Evolutionary conservation across 139 green algal species (phyloP), one percentile per base, ranked within the genome.

Genomic region (Tetradesmus lagerheimii): DNA sequence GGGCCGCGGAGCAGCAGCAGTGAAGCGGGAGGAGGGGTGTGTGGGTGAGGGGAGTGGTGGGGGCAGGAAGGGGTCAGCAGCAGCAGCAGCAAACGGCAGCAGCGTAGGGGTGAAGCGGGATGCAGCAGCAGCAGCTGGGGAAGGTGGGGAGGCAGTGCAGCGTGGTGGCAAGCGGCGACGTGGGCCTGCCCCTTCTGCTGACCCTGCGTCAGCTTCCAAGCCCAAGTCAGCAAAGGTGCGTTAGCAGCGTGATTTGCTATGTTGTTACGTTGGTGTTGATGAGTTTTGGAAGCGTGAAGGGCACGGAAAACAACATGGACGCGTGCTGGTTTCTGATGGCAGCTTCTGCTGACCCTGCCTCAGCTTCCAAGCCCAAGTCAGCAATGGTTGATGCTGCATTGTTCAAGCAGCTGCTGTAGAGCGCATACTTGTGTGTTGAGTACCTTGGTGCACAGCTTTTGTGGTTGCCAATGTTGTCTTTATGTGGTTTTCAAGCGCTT

Each of bases 151-250:
- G 57, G 23, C 57, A 9, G 57, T n/a, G 43, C 64, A 64, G 37
- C 64, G 64, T 38, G 83, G 38, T 14, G 27, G 14, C 64, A 88
- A 88, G 83, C 67, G 83, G 64, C 62, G 83, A 27, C 29, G 83
- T 18, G 64, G 38, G 38, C n/a, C 38, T 62, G 78, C 39, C 1
- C 12, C 6, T 62, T 14, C 25, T 62, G 20, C 57, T 38, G 82
- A 66, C 82, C 35, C 53, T 29, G 82, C 38, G 29, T 50, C 64
- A 20, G 83, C 64, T n/a, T 35, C 57, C 25, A 88, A 88, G 41
- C 83, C 83, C 37, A 88, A 88, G 27, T 88, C 62, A 34, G 83
- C 83, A 80, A 88, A 88, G 83, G 83, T 88, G 78, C 20, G 78
- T 23, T 79, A n/a, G n/a, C 8, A 39, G n/a, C 14, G 64, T n/a